Conservation (phyloP, 768 basidiomycete species). For the Asterophora parasitica region DNA sequence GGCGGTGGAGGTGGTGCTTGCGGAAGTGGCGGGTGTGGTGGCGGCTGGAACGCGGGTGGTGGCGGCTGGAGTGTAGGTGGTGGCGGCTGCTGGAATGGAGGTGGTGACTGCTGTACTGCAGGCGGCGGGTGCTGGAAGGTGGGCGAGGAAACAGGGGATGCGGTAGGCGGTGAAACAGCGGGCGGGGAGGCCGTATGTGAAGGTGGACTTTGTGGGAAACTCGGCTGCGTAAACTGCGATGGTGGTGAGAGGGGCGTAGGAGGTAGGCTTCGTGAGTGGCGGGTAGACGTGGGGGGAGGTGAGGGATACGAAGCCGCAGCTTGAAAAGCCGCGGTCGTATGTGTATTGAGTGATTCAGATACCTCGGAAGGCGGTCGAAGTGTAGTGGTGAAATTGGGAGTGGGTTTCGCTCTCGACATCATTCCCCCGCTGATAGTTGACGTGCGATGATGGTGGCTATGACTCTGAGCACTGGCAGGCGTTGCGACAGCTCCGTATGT, state of each 20-base stretch:
- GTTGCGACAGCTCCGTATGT: conserved; percentile 6
- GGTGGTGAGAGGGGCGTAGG: no score
- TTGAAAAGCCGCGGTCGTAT: conserved; percentile 2
- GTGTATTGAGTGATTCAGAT: background rate
- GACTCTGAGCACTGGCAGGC: no score
- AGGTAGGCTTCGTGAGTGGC: no score
- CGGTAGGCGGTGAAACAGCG: no score
- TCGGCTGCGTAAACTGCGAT: no score
- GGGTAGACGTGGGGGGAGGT: background rate
- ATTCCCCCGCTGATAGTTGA: conserved; percentile 4
- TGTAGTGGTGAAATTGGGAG: conserved; percentile 5
- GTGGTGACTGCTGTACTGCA: no score
- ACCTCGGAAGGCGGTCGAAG: conserved; percentile 7
- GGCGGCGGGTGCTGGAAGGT: background rate
- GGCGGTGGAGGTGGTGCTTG: background rate
- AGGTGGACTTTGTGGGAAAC: no score
- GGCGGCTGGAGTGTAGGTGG: background rate
- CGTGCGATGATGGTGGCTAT: conserved; percentile 7
- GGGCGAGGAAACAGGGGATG: no score
- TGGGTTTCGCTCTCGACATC: conserved; percentile 2
- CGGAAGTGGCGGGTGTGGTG: no score
- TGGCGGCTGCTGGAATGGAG: background rate
- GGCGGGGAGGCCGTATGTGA: no score
- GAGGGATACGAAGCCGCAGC: conserved; percentile 7
- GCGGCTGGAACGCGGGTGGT: background rate